These are phyloP conservation scores for Dipteronia dyeriana DNA, from an alignment of 345 rosid species.

Conservation along the genomic window DNA sequence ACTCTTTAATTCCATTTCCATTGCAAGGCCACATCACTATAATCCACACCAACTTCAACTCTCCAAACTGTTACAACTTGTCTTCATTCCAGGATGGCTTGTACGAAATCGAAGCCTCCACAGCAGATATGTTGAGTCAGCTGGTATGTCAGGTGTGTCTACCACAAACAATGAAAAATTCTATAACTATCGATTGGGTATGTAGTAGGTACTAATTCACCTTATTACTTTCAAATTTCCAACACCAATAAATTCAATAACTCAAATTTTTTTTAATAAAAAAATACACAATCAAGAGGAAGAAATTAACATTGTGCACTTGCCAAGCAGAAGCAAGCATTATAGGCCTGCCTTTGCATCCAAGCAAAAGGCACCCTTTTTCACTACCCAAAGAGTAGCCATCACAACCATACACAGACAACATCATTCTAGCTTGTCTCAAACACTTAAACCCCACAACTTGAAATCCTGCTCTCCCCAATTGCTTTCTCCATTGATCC, in stretches of 20 bases:
- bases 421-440: slow-evolving; percentile 60
- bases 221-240: slow-evolving; percentile 8
- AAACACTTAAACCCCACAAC: slow-evolving; percentile 46
- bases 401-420: slow-evolving; percentile 59
- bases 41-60: too few relatives aligned
- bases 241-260: too few relatives aligned
- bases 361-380: slow-evolving; percentile 58
- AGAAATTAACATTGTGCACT: slow-evolving; percentile 29
- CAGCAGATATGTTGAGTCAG: too few relatives aligned
- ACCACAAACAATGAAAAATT: neutral
- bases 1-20: too few relatives aligned
- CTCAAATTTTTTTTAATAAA: neutral
- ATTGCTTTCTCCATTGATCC: slow-evolving; percentile 65
- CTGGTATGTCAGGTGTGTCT: too few relatives aligned
- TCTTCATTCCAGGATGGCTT: too few relatives aligned
- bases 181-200: neutral
- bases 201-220: neutral
- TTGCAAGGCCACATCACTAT: too few relatives aligned
- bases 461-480: slow-evolving; percentile 69
- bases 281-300: slow-evolving; percentile 19
- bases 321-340: slow-evolving; percentile 75
- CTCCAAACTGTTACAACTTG: too few relatives aligned
- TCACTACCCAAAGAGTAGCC: slow-evolving; percentile 54
- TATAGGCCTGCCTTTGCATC: slow-evolving; percentile 69
- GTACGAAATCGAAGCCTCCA: too few relatives aligned